Evolutionary conservation across 345 rosid genomes (phyloP), one percentile per base, ranked within the genome.

Genomic region (Melaleuca alternifolia): DNA sequence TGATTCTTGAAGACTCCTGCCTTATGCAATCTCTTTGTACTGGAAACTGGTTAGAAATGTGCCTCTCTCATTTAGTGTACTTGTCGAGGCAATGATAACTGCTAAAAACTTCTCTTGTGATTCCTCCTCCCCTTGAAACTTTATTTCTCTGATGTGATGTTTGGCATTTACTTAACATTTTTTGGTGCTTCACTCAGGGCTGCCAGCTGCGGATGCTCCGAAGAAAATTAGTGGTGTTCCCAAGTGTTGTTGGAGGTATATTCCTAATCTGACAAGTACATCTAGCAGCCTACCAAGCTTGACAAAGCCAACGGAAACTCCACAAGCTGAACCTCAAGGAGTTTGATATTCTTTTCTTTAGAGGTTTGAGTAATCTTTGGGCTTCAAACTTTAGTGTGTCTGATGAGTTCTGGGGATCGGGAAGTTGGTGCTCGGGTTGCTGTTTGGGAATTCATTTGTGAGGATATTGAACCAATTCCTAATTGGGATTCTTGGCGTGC

Each of bases 161-260:
- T 85, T 85, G n/a, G 14, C 54, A 54, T 30, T 26, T 51, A 71
- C 28, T 23, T 85, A 5, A 85, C 46, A 62, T n/a, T 77, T 88
- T 12, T 41, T 85, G 59, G 46, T 82, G 24, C 26, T 62, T 87
- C 41, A 28, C 91, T 84, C 91, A 95, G 99, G 99, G 76, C 79
- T 92, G 86, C 91, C 93, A 86, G 92, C 93, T 83, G 92, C 94
- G 10, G 96, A 94, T 87, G 93, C 95, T 89, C 95, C 96, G 16
- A 96, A 93, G 95, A 98, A 95, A 92, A 95, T 96, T 50, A 95
- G 97, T 21, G 98, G 98, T 85, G 97, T 96, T 88, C 98, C 94
- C 90, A 95, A 95, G 89, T 95, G 96, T 30, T 94, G 99, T 90
- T 97, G 98, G 99, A 97, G 89, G 89, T 96, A 95, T 90, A 93